phyloP scores from a whole-genome alignment of 495 filamentous ascomycete genomes.

The Cenococcum geophilum region DNA sequence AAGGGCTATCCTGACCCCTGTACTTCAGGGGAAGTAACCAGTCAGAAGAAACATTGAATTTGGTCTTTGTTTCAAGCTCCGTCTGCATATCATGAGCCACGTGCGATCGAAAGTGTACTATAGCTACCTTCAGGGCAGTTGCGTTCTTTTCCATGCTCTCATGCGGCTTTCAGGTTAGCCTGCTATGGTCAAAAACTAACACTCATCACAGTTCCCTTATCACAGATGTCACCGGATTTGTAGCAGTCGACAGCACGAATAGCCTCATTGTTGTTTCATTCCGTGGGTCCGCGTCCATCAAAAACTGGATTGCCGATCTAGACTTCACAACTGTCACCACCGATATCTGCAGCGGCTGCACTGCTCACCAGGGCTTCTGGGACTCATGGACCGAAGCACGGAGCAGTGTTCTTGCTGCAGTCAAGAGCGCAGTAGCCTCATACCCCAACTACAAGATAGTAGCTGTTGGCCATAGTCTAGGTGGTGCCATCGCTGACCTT shows the following conservation, averaged over 20 bases:
- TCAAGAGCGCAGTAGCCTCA: conserved; percentile 36
- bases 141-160: too few species aligned
- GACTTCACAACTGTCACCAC: conserved; percentile 40
- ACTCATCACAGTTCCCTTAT: conserved; percentile 40
- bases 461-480: conserved; percentile 63
- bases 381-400: conserved; percentile 48
- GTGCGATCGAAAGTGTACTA: too few species aligned
- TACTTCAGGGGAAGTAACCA: not conserved
- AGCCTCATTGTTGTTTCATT: conserved; percentile 60
- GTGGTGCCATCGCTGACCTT: conserved; percentile 60
- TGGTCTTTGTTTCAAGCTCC: too few species aligned
- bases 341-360: conserved; percentile 48
- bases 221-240: conserved; percentile 62
- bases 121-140: too few species aligned
- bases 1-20: not conserved
- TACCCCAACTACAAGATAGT: conserved; percentile 52
- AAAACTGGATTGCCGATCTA: conserved; percentile 63
- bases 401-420: conserved; percentile 38
- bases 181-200: not conserved
- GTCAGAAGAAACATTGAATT: not conserved
- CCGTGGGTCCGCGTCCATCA: conserved; percentile 55
- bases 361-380: conserved; percentile 53
- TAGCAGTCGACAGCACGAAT: conserved; percentile 60
- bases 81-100: too few species aligned
- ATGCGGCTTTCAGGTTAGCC: too few species aligned